phyloP scores from a whole-genome alignment of 2,329 filamentous ascomycete genomes.

The Lachnellula cervina region DNA sequence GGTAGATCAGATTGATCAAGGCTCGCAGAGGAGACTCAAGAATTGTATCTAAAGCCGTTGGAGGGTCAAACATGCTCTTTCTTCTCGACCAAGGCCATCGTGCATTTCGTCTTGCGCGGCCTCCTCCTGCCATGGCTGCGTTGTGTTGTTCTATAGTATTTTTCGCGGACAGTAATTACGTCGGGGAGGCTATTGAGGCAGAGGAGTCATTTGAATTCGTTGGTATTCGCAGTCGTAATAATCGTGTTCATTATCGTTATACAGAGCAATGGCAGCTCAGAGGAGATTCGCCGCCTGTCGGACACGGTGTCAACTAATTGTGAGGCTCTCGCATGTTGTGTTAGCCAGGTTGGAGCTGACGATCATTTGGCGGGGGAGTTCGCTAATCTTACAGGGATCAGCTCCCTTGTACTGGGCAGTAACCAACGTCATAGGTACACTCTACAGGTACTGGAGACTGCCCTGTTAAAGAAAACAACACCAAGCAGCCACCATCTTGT shows the following conservation, averaged over 20 bases:
- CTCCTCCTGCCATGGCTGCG: background rate
- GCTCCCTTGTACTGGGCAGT: slow-evolving; percentile 7
- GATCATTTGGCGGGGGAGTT: background rate
- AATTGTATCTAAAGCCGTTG: slow-evolving; percentile 54
- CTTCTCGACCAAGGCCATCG: slow-evolving; percentile 29
- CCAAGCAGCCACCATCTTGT: background rate
- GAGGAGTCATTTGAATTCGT: too few species aligned
- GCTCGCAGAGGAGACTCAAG: slow-evolving; percentile 64
- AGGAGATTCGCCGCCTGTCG: too few species aligned
- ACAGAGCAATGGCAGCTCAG: too few species aligned
- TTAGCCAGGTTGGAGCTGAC: background rate
- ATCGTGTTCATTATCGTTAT: too few species aligned
- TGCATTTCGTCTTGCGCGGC: slow-evolving; percentile 6
- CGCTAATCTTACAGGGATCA: slow-evolving; percentile 12
- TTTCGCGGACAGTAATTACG: background rate
- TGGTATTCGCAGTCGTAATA: too few species aligned
- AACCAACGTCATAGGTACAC: slow-evolving; percentile 13
- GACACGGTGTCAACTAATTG: background rate
- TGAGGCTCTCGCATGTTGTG: background rate
- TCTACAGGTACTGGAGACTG: background rate
- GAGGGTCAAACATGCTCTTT: slow-evolving; percentile 26
- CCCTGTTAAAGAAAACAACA: background rate
- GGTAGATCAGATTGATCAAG: slow-evolving; percentile 58
- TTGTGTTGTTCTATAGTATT: background rate
- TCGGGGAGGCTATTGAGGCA: too few species aligned